A percentile compares a stretch with the other conserved stretches of the same genome.
These are phyloP conservation scores for Capsicum rhomboideum DNA, from an alignment of 257 asterid species.

Conservation along the genomic window DNA sequence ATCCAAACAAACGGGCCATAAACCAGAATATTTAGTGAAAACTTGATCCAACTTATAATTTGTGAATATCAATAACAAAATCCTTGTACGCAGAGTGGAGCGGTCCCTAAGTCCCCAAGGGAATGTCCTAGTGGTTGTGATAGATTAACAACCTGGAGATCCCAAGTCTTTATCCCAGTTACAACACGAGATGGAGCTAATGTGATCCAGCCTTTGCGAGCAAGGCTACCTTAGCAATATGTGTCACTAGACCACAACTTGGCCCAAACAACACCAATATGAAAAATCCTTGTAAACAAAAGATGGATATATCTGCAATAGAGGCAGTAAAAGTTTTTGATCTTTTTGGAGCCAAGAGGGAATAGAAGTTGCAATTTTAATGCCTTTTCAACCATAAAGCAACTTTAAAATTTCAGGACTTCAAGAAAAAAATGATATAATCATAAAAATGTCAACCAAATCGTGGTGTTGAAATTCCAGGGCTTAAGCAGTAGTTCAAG, in stretches of 20 bases:
- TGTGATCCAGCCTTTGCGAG: neutral
- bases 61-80: neutral
- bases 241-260: neutral
- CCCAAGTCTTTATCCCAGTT: neutral
- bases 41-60: neutral
- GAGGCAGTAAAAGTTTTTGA: neutral
- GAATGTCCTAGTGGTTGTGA: neutral
- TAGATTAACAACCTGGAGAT: neutral
- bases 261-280: neutral
- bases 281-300: neutral
- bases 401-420: neutral
- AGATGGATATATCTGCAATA: neutral
- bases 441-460: neutral
- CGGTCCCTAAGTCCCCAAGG: neutral
- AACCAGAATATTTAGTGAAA: neutral
- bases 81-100: too few relatives aligned
- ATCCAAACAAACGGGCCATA: neutral
- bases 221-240: neutral
- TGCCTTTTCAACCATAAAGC: slow-evolving; percentile 16
- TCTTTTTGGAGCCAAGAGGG: neutral
- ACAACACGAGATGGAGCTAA: neutral
- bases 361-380: neutral
- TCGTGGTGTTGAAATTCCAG: neutral
- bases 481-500: neutral
- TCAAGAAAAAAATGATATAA: neutral